phyloP scores from a whole-genome alignment of 2,329 filamentous ascomycete genomes.

The Neofusicoccum sp. region DNA sequence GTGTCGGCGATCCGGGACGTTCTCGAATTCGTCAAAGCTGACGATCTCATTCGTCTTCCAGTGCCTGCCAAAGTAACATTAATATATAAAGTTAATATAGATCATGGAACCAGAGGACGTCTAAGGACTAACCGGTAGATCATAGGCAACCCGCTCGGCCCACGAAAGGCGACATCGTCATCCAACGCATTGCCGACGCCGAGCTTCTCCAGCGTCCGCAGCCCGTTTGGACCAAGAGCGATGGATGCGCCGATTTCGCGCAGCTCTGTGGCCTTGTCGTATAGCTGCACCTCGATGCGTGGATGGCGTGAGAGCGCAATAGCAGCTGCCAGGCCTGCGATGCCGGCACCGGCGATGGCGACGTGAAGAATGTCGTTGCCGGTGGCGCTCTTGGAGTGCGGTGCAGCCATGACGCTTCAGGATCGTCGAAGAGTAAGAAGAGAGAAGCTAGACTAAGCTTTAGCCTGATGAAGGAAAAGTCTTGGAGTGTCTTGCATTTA shows the following conservation, averaged over 20 bases:
- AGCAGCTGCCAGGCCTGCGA: conserved; percentile 40
- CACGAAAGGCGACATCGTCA: conserved; percentile 35
- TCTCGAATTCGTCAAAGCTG: conserved; percentile 31
- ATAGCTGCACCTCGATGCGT: conserved; percentile 34
- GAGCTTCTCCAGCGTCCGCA: conserved; percentile 33
- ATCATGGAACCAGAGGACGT: not conserved
- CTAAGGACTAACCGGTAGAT: conserved; percentile 32
- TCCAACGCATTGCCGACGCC: conserved; percentile 35
- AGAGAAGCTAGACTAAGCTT: not conserved
- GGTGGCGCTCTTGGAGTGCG: not conserved
- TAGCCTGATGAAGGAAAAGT: not conserved
- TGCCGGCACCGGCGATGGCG: conserved; percentile 39
- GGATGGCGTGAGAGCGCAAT: conserved; percentile 34
- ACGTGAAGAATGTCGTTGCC: conserved; percentile 21
- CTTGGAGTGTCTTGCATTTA: not conserved
- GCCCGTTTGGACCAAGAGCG: conserved; percentile 32
- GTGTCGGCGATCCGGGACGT: conserved; percentile 32
- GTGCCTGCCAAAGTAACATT: conserved; percentile 21
- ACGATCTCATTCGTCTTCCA: conserved; percentile 41
- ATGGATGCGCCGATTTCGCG: conserved; percentile 41
- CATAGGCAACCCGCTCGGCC: conserved; percentile 31
- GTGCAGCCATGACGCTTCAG: not conserved
- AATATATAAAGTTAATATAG: not conserved
- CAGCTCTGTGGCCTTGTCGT: conserved; percentile 35
- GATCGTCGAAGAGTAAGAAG: not conserved